Evolutionary conservation across 805 yeast genomes (phyloP), one percentile per base, ranked within the genome.

Genomic region (Zygoascus flipseniorum): DNA sequence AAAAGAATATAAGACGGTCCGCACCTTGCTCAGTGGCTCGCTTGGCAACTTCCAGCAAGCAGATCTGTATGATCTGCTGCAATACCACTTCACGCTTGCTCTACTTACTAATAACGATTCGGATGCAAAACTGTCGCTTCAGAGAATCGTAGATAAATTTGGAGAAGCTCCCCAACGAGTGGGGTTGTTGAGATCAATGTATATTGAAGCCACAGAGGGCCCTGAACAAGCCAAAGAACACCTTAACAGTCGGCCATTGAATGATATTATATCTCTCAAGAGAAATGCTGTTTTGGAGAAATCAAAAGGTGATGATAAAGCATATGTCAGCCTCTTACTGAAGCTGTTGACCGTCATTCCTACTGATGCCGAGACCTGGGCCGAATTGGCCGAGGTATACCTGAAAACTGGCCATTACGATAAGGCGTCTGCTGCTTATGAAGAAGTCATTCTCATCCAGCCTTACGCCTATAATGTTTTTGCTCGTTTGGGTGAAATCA

Each of bases 281-380:
- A 62, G 74, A 31, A 66, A 65, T 42, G 55, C 65, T 47, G 65
- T 62, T 8, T 47, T 65, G 4, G 47, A 65, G 14, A 65, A 66
- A 52, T 55, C 60, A 31, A 55, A 55, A 9, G 65, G 63, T 4
- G 58, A 63, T 50, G 48, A 55, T 18, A 71, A 68, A 51, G 70
- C 68, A n/a, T 86, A 80, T 65, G 75, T 87, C 46, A 70, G 73
- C 37, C 77, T 76, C 51, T 72, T 90, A 59, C 70, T 72, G 10
- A 76, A 72, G 37, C 79, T 76, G 58, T 68, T 87, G 51, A 83
- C 82, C 52, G 69, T 76, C 50, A 81, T 78, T 60, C 96, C 97
- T 1, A 66, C 83, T 19, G 98, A 93, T 66, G 72, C 79, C 1
- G 82, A 85, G 57, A 72, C 85, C 1, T 89, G 95, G 96, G 75